Base-by-base conservation (phyloP, 2,329 filamentous ascomycete genomes). In the Aspergillus sp. region DNA sequence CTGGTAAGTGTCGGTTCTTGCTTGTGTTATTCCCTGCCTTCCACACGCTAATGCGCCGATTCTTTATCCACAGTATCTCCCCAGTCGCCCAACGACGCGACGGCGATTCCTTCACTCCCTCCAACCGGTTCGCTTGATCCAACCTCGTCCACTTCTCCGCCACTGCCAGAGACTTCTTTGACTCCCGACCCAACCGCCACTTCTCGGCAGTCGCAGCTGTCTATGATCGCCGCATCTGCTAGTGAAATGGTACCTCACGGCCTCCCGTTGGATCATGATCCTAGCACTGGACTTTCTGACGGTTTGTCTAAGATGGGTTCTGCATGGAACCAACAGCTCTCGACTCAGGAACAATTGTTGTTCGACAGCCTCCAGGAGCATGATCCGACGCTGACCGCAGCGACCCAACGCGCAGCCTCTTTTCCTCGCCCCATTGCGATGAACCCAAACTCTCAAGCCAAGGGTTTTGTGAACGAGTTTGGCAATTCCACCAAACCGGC, bases 151-250 rank as follows among this genome's bases (percentile, higher is more conserved):
- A 68, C 68, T 51, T 76, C 73, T 13, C 72, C 74, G 43, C 64
- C 65, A 8, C 62, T 74, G 55, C 66, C 64, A 13, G 69, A 74
- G 55, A 56, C 64, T 36, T 71, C 71, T 15, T 60, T 75, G 62
- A 70, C 71, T 3, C 66, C 71, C 18, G 74, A 77, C 20, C 66
- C 73, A 18, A 60, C 68, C 24, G 65, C 69, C 34, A 74, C 74
- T 60, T 70, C 68, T 45, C 74, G 74, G 32, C 74, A 76, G 58
- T 74, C 76, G 34, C 75, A 77, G 54, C 68, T 79, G 45, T 78
- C 76, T 22, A 68, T 78, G 65, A 79, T 79, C 45, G 77, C 77
- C 8, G 77, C 77, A 11, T 78, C 76, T 36, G 77, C 77, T 32
- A 78, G 71, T 58, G 76, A 78, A 62, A 78, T 78, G 70, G 74